Evolutionary conservation across 805 yeast species (phyloP), one percentile per base, ranked within the genome.

Genomic region (fission yeast (Schizosaccharomyces pombe)): DNA sequence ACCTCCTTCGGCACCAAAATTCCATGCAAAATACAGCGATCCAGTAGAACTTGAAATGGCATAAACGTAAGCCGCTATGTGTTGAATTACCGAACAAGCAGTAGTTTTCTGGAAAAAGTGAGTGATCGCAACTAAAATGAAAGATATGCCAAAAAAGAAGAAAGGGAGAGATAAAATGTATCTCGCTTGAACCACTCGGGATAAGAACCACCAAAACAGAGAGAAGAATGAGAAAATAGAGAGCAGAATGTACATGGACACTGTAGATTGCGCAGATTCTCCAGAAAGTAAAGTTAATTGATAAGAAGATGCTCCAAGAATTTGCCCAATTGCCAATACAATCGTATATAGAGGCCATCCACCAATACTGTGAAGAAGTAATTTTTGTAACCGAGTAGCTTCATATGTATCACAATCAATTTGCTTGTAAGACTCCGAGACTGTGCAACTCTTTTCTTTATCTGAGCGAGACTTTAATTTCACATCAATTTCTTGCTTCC

Each of bases 1-100:
- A 4, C 52, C 52, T 14, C 52, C 52, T 49, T 49, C 52, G 14
- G 33, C 52, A 16, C 52, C 52, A 29, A 49, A 49, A 29, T 49
- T 49, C 37, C 33, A 29, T 6, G 52, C 52, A 16, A 49, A 49
- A n/a, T 24, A 49, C 8, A 49, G 16, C 12, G 52, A 49, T n/a
- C 52, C 52, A n/a, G 37, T 49, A 16, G 52, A 29, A 24, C 37
- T 30, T 16, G 52, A 29, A 16, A 49, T 31, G n/a, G 37, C 37
- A 12, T 49, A 49, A 12, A 49, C 11, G 16, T 31, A 29, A n/a
- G 52, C 33, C 11, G 52, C 52, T 16, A 49, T 31, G 16, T 49
- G 28, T 14, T 43, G 49, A 43, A 43, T 5, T 22, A 43, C 26
- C 5, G 49, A 19, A 43, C 49, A 43, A 22, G 49, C 49, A 19